These are phyloP conservation scores for Maudiozyma bulderi DNA, from an alignment of 805 yeast species.

Conservation along the genomic window DNA sequence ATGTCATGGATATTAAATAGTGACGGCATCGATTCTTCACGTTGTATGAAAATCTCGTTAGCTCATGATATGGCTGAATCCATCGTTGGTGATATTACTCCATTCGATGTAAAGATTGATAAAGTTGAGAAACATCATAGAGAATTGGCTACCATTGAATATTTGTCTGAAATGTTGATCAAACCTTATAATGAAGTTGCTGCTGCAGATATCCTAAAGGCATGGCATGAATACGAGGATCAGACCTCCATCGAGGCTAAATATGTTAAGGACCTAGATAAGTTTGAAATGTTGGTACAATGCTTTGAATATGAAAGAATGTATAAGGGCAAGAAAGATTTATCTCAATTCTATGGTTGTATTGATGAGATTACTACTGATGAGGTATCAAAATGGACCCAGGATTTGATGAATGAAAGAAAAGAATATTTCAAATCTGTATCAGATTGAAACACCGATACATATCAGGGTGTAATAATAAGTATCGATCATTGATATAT, in stretches of 20 bases:
- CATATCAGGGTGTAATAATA: too few species aligned
- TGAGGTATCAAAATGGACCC: conserved; percentile 62
- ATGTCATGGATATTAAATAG: conserved; percentile 57
- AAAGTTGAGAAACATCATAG: conserved; percentile 78
- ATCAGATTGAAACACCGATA: neutral
- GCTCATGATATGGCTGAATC: conserved; percentile 93
- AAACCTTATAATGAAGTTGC: conserved; percentile 53
- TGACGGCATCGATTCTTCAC: conserved; percentile 43
- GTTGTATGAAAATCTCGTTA: conserved; percentile 76
- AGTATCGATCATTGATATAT: neutral
- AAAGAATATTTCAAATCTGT: conserved; percentile 5
- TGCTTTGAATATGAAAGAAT: conserved; percentile 75
- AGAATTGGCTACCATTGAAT: conserved; percentile 63
- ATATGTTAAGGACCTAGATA: conserved; percentile 89
- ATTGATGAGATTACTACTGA: conserved; percentile 53
- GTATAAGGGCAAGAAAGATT: conserved; percentile 43
- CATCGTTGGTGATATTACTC: conserved; percentile 90
- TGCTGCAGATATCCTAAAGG: conserved; percentile 53
- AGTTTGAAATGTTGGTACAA: conserved; percentile 76
- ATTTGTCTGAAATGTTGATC: conserved; percentile 46
- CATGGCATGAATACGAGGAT: conserved; percentile 88
- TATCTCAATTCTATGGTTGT: conserved; percentile 62
- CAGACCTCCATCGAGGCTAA: conserved; percentile 72
- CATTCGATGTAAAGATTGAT: conserved; percentile 53
- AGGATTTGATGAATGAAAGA: conserved; percentile 44